Base-by-base conservation (phyloP, 768 basidiomycete genomes). In the Roridomyces roridus region DNA sequence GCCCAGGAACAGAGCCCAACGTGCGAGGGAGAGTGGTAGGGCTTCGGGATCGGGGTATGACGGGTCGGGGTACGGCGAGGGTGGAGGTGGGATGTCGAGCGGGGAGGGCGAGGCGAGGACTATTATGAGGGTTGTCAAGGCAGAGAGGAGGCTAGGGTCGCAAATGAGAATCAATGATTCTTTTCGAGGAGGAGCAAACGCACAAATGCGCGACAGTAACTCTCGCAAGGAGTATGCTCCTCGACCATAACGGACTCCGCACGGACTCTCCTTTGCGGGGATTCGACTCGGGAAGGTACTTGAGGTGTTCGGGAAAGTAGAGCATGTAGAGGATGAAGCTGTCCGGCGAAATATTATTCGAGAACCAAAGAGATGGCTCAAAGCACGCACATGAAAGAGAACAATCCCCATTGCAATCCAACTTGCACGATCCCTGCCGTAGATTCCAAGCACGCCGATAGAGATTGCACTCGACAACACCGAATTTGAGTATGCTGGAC, bases 241-340 rank as follows among this genome's bases (percentile, higher is more conserved):
- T 73, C 23, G 82, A 77, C 94, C 94, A 98, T 59, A 48, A 28
- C 18, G 29, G 17, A 3, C 57, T 39, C 5, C 52, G 57, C 6
- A 39, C 42, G 25, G 29, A 52, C 6, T 40, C 20, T 4, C 34
- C 7, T 34, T 63, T 63, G 4, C 31, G 36, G 8, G 28, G 31
- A 11, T 17, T 51, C 6, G 28, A 31, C 14, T 40, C 42, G 23
- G 51, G 43, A 74, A 72, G 67, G 7, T 87, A 91, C 73, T 96
- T 97, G 67, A 90, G 85, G 65, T 91, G 85, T 6, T 80, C 74
- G 0, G 97, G 97, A 70, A 93, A 98, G 77, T 95, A 98, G 36
- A 91, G 76, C 77, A 99, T 87, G 75, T 92, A 98, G 2, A 99
- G 84, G 0, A 96, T 80, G 55, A 98, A 80, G 40, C 96, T 98